Evolutionary conservation across 2,329 filamentous ascomycete genomes (phyloP), one percentile per base, ranked within the genome.

Genomic region (Xylaria sp.): DNA sequence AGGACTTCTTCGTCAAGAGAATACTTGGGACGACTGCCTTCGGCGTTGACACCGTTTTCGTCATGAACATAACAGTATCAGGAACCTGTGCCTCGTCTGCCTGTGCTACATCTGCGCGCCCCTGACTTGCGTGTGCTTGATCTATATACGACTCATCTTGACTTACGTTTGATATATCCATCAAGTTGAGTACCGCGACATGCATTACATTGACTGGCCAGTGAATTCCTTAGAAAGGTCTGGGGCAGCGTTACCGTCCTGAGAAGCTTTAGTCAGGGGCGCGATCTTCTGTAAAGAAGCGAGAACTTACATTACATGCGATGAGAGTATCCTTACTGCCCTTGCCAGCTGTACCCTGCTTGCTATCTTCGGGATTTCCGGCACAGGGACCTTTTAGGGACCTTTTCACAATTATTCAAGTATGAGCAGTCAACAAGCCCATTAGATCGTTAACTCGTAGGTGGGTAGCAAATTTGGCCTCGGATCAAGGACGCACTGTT

Each of bases 241-340:
- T 8, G 74, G 74, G 15, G 74, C 74, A 52, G 74, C 74, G 15
- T 75, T 73, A 2, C 64, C 70, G 46, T 73, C 73, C 72, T 75
- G 6, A 18, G 37, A 58, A 10, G 3, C 18, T 44, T 69, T 18
- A 48, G 44, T 55, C 20, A 61, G 23, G 48, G 20, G 0, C 9
- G 2, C 13, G 15, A 7, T 13, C n/a, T 2, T 12, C 23, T 3
- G 5, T 5, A 4, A 23, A 13, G 37, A 25, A 15, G 9, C 8
- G 1, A 23, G 18, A 18, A n/a, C 79, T 77, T 71, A 81, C 79
- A 65, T 76, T 81, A 70, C 81, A 81, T 48, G 76, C 74, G 51
- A 82, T 78, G n/a, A 81, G 65, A 55, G 81, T 79, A 63, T 82
- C 80, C 68, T 81, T 81, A 70, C 78, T 79, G 12, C 80, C 80